Evolutionary conservation across 2,329 filamentous ascomycete genomes (phyloP), one percentile per base, ranked within the genome.

Genomic region (Cryphonectria japonica): DNA sequence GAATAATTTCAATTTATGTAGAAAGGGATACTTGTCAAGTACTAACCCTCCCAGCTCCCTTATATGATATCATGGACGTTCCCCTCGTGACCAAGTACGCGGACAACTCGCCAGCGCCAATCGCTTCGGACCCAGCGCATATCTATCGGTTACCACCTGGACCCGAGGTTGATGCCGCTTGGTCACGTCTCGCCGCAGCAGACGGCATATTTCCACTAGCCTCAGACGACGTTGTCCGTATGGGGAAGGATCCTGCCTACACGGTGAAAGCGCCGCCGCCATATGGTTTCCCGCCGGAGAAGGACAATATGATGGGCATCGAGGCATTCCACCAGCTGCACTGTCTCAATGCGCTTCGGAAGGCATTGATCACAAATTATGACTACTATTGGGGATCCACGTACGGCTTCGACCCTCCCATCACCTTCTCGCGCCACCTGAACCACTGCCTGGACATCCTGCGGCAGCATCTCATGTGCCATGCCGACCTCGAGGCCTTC

Each of bases 311-410:
- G 61, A 64, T 64, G 61, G 61, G 61, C n/a, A 70, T 70, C 54
- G 68, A 70, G 34, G 68, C 57, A 41, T 70, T 70, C 26, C 68
- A 70, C 63, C 68, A 70, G 52, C 37, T 70, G 22, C 68, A 70
- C 63, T 70, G 68, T n/a, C 68, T 70, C 39, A 66, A 70, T 41
- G 37, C 63, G 26, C 37, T 70, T n/a, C 68, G 63, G 6, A 70
- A 70, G 68, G 60, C 41, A 3, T 54, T 70, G 43, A 34, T 66
- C 68, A 41, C 57, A 29, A 39, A 67, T 14, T 60, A 70, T 57
- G 43, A 70, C 50, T 67, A 67, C 63, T 52, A 63, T 19, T 63
- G 54, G 29, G 52, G 68, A n/a, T 59, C 63, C 22, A 50, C 68
- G 32, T 50, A 67, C 46, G 63, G 39, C 7, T 66, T 70, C 46